These are phyloP conservation scores for Tremellales sp. DNA, from an alignment of 1,284 basidiomycete genomes.

Conservation along the genomic window DNA sequence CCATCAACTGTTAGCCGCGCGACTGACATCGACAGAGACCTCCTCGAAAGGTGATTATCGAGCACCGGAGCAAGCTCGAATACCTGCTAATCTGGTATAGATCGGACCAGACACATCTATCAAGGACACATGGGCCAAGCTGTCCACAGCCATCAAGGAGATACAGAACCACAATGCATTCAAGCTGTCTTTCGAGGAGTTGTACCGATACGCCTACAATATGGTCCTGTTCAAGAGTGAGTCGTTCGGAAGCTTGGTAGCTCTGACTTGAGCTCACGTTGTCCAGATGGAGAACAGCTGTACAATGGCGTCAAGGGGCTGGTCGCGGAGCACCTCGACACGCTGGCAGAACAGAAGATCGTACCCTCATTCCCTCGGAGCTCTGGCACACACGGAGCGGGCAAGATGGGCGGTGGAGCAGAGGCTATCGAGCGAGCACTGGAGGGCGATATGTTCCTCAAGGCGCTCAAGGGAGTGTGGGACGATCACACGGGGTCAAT, in stretches of 20 bases:
- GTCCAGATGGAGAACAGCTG: slow-evolving; percentile 64
- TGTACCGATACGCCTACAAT: slow-evolving; percentile 90
- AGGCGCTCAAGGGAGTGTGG: slow-evolving; percentile 81
- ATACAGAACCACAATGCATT: slow-evolving; percentile 94
- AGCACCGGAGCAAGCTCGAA: too few relatives aligned
- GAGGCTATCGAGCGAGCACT: slow-evolving; percentile 44
- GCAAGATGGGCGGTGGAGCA: slow-evolving; percentile 35
- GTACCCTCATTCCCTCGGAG: slow-evolving; percentile 72
- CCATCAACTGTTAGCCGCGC: too few relatives aligned
- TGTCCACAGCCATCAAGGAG: slow-evolving; percentile 71
- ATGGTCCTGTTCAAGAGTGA: slow-evolving; percentile 76
- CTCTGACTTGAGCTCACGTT: slow-evolving; percentile 3
- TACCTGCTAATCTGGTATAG: slow-evolving; percentile 19
- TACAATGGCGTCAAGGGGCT: slow-evolving; percentile 82
- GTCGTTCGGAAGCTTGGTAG: too few relatives aligned
- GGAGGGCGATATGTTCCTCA: slow-evolving; percentile 80
- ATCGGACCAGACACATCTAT: slow-evolving; percentile 41
- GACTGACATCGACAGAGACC: slow-evolving; percentile 31
- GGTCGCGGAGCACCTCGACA: slow-evolving; percentile 76
- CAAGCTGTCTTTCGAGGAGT: slow-evolving; percentile 93
- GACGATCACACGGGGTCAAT: slow-evolving; percentile 90
- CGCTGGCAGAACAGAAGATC: slow-evolving; percentile 71
- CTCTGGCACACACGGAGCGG: slow-evolving; percentile 34
- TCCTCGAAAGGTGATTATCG: slow-evolving; percentile 40
- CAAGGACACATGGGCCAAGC: slow-evolving; percentile 46